Evolutionary conservation across 2,329 filamentous ascomycete genomes (phyloP), one percentile per base, ranked within the genome.

Genomic region (Ophiostoma angusticollis): DNA sequence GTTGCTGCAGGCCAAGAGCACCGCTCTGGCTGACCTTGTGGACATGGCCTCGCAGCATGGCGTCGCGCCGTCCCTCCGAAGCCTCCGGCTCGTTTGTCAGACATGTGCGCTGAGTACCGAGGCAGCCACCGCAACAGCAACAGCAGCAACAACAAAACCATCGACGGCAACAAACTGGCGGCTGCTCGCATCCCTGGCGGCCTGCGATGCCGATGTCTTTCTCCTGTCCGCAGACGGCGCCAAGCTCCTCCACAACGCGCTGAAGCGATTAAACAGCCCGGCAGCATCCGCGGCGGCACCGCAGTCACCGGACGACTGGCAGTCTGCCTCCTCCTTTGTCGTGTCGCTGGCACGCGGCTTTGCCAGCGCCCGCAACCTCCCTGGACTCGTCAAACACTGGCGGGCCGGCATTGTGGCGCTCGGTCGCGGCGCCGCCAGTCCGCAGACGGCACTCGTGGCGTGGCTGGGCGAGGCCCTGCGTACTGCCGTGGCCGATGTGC

Each of bases 131-230:
- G 23, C n/a, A n/a, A n/a, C n/a, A n/a, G 6, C 13, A 28, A 8
- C 5, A 16, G 13, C 17, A 6, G 17, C 16, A 11, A 30, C 6
- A 2, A 22, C 6, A 18, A 11, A 18, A 5, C 14, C 8, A 11
- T n/a, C 9, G 13, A 6, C 18, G 47, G 54, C 4, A 48, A 60
- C 58, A 3, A 58, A 67, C 32, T 70, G 68, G 66, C 44, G 44
- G 0, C 49, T 71, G 9, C 47, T 68, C 6, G 61, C 57, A 12
- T 54, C 53, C 11, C 48, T 65, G 19, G 58, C 64, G 1, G 52
- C 54, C 7, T 65, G 67, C 31, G 67, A 72, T 27, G 57, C 64
- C 0, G 68, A 70, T 33, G 56, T 64, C 7, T 67, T 72, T 33
- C 48, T 60, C 50, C 24, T 54, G 3, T 57, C 55, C 0, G 55